Evolutionary conservation across 2,329 filamentous ascomycete genomes (phyloP), one percentile per base, ranked within the genome.

Genomic region (Alternaria conjuncta): DNA sequence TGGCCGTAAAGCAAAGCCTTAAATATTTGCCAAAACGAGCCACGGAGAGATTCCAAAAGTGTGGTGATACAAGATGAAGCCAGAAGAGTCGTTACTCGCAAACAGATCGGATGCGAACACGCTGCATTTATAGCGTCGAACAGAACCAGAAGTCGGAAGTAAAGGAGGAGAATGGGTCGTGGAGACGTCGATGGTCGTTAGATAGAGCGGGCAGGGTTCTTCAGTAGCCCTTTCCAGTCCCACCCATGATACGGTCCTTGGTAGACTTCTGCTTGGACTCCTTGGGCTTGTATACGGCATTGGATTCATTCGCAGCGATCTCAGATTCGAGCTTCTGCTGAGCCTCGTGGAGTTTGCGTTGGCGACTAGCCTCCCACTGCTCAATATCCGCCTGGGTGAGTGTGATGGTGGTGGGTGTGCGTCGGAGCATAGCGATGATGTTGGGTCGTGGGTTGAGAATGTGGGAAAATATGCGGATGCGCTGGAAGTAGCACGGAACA

Each of bases 311-410:
- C 8, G 30, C 43, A n/a, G 44, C 43, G 6, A 15, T 66, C 5
- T 68, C 61, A 25, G 55, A 43, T n/a, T 55, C 49, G n/a, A 65
- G 58, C 30, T 65, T 67, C 55, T 76, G 71, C 55, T 77, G 68
- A 36, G 69, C 65, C 57, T 78, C 76, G 69, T 72, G 75, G 12
- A 74, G 60, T 46, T 73, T 77, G 57, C 74, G 77, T 60, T 75
- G 68, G 64, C 88, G 86, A 26, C 85, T 84, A 76, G 90, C 89
- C 74, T 93, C 90, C 80, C 92, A 92, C 57, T 86, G 83, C 43
- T 89, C 88, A 43, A 93, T 84, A 78, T 93, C 91, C 74, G 92
- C 89, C 51, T 88, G 84, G 3, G 90, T 92, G 67, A 93, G 86
- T 58, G 86, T 83, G 66, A 93, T 87, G 13, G 87, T 86, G 50